phyloP scores from a whole-genome alignment of 2,329 filamentous ascomycete genomes.

The Paracorniculantispora psalliotae region DNA sequence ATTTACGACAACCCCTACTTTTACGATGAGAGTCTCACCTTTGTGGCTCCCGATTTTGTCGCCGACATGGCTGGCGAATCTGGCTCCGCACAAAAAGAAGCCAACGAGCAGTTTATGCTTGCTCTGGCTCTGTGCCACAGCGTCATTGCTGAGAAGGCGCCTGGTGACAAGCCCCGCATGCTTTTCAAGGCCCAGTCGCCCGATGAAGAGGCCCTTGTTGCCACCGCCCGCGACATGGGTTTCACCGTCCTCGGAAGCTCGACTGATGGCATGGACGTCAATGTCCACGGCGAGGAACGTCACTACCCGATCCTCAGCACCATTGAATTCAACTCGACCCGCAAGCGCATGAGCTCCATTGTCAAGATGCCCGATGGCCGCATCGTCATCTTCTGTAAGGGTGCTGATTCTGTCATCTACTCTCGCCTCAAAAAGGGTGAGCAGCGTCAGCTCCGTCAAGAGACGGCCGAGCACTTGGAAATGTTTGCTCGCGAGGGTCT shows the following conservation, averaged over 20 bases:
- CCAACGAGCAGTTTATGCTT: slow-evolving; percentile 89
- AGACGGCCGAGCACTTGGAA: slow-evolving; percentile 90
- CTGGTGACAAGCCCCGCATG: slow-evolving; percentile 86
- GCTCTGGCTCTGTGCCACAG: slow-evolving; percentile 93
- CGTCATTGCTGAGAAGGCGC: slow-evolving; percentile 83
- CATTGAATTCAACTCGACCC: slow-evolving; percentile 93
- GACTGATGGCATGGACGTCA: slow-evolving; percentile 76
- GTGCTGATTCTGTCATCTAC: slow-evolving; percentile 95
- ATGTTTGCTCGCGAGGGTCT: slow-evolving; percentile 95
- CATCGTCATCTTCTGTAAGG: slow-evolving; percentile 93
- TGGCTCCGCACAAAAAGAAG: slow-evolving; percentile 68
- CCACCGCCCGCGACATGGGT: slow-evolving; percentile 90
- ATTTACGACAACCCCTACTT: slow-evolving; percentile 89
- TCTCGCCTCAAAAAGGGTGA: slow-evolving; percentile 80
- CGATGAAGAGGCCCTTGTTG: slow-evolving; percentile 89
- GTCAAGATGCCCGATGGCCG: slow-evolving; percentile 87
- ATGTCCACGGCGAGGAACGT: slow-evolving; percentile 79
- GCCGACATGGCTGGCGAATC: slow-evolving; percentile 74
- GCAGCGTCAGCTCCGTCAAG: slow-evolving; percentile 74
- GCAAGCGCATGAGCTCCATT: slow-evolving; percentile 97
- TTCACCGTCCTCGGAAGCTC: slow-evolving; percentile 85
- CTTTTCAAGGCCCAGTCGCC: slow-evolving; percentile 96
- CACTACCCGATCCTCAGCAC: slow-evolving; percentile 88
- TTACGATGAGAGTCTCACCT: slow-evolving; percentile 83
- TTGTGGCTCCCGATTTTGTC: slow-evolving; percentile 86